Percentiles rank a stretch among this genome's conserved stretches.
These are phyloP conservation scores for Ascochyta lentis DNA, from an alignment of 2,329 filamentous ascomycete genomes.

Conservation along the genomic window DNA sequence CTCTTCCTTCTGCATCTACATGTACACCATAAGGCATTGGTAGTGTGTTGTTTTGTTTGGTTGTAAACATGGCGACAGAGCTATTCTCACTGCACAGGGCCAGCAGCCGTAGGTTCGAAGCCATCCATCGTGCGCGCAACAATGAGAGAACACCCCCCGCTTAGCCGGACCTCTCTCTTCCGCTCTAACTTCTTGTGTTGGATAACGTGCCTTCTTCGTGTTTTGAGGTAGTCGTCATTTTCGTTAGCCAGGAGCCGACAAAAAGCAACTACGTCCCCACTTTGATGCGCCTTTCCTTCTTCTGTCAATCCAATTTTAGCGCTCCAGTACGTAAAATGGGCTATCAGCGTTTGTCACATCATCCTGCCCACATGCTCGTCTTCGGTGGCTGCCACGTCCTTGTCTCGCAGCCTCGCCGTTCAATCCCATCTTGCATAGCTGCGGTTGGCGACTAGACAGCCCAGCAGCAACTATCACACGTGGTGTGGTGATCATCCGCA, in stretches of 20 bases:
- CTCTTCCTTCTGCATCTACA: background rate
- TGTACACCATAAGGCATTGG: background rate
- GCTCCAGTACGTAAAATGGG: slow-evolving; percentile 4
- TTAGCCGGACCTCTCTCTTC: background rate
- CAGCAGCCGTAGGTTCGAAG: background rate
- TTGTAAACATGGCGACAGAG: background rate
- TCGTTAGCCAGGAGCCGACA: slow-evolving; percentile 3
- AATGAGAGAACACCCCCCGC: background rate
- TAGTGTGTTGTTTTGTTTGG: background rate
- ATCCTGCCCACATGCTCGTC: background rate
- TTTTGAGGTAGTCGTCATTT: slow-evolving; percentile 1
- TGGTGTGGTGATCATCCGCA: background rate
- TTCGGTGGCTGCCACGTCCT: slow-evolving; percentile 1
- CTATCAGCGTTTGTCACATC: slow-evolving; percentile 11
- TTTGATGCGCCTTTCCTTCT: slow-evolving; percentile 1
- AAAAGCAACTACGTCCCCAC: slow-evolving; percentile 9
- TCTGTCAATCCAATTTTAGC: slow-evolving; percentile 1
- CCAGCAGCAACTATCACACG: background rate
- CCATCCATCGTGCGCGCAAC: background rate
- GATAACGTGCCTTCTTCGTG: background rate
- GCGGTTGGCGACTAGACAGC: background rate
- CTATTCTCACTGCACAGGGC: background rate
- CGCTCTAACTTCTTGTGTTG: background rate
- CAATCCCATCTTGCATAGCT: background rate
- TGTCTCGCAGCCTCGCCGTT: slow-evolving; percentile 5